Base-by-base conservation (phyloP, 2,329 filamentous ascomycete species). In the Colletotrichum viniferum region DNA sequence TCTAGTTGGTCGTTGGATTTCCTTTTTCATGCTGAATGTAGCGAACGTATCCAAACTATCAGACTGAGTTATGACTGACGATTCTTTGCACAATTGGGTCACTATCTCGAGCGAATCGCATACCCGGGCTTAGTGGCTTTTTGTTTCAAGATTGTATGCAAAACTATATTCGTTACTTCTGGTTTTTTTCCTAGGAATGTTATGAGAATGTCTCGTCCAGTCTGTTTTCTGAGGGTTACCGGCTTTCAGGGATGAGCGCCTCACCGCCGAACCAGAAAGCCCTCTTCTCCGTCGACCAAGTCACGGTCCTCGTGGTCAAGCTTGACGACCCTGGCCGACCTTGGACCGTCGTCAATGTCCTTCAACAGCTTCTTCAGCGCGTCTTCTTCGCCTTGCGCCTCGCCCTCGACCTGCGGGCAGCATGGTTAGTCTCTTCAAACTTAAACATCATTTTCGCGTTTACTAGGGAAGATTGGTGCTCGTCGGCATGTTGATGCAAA, bases 331-430 rank as follows among this genome's bases (percentile, higher is more conserved):
- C 90, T 90, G 2, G 96, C 93, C 71, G 91, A 88, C 2, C 88
- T 86, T 0, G 96, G 96, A 0, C 96, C 96, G 68, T 91, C 89
- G 80, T 95, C 90, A 62, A 98, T 86, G 77, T 95, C 92, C 78
- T 93, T 91, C 43, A 98, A 85, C 78, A 98, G 94, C 71, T 92
- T 90, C 68, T 92, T 85, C 30, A 98, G 83, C 4, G 89, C 85
- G 1, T 91, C 89, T 2, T 92, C 88, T 3, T 90, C 88, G 34
- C 95, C 96, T 82, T 98, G 96, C 7, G 93, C 96, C 85, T 98
- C 96, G 30, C 96, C 96, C 81, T 95, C 92, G 62, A 98, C 96
- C 95, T 98, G 62, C 43, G 43, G 10, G n/a, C n/a, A 52, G n/a
- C 43, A 21, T n/a, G n/a, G 43, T 52, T 4, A 52, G n/a, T 21